phyloP scores from a whole-genome alignment of 371 early-diverging fungal genomes.

The Apophysomyces ossiformis region DNA sequence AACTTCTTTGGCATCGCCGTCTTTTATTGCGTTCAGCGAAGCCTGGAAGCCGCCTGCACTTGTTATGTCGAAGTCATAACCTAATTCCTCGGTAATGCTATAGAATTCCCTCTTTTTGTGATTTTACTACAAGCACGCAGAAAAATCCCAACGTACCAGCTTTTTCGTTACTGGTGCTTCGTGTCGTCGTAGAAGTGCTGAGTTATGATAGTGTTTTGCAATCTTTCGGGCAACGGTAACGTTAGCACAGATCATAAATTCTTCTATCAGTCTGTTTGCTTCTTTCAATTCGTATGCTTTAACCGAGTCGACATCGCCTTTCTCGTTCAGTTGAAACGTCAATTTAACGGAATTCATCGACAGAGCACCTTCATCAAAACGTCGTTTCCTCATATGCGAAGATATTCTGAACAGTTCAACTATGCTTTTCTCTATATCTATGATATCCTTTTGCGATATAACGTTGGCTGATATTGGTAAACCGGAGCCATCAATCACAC shows the following conservation, averaged over 20 bases:
- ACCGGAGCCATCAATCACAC: slow-evolving; percentile 65
- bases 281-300: slow-evolving; percentile 86
- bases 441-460: slow-evolving; percentile 17
- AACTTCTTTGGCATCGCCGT: slow-evolving; percentile 53
- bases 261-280: slow-evolving; percentile 97
- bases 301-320: slow-evolving; percentile 70
- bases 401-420: slow-evolving; percentile 63
- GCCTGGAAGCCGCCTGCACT: slow-evolving; percentile 67
- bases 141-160: slow-evolving; percentile 39
- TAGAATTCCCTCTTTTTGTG: slow-evolving; percentile 59
- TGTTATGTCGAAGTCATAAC: slow-evolving; percentile 51
- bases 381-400: slow-evolving; percentile 65
- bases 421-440: slow-evolving; percentile 49
- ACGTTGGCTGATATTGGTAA: slow-evolving; percentile 36
- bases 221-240: slow-evolving; percentile 96
- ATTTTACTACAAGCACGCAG: slow-evolving; percentile 56
- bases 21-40: slow-evolving; percentile 70
- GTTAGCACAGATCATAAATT: slow-evolving; percentile 99
- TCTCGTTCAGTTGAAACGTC: slow-evolving; percentile 76
- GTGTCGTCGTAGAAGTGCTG: slow-evolving; percentile 92
- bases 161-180: slow-evolving; percentile 72
- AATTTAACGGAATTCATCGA: slow-evolving; percentile 78
- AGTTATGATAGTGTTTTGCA: slow-evolving; percentile 82
- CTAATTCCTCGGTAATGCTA: slow-evolving; percentile 55
- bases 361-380: slow-evolving; percentile 91